Conservation (phyloP, 2,329 filamentous ascomycete species). For the Seiridium unicorne region DNA sequence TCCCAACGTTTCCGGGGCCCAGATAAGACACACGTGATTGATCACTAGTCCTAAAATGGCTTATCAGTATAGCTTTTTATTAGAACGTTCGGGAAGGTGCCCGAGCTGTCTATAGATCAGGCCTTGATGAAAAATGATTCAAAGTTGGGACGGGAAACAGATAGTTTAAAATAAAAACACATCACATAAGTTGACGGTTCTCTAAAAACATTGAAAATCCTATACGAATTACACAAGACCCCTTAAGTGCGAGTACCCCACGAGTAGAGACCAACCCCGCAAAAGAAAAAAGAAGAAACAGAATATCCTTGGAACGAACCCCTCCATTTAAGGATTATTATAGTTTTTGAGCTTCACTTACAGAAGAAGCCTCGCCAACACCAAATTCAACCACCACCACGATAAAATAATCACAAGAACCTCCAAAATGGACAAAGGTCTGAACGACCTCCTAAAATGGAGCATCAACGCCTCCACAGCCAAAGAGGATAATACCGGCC, state of each 20-base stretch:
- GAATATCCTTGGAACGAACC: not conserved
- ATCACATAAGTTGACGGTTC: too few relatives aligned
- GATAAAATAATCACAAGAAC: not conserved
- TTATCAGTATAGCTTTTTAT: slow-evolving; percentile 2
- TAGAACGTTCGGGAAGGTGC: slow-evolving; percentile 7
- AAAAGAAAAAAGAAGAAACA: not conserved
- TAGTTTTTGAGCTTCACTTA: not conserved
- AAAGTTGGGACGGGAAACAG: not conserved
- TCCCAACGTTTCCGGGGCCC: not conserved
- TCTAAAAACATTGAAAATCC: too few relatives aligned
- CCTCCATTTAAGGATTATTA: not conserved
- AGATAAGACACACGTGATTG: not conserved
- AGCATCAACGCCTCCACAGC: slow-evolving; percentile 49
- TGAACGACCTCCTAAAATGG: slow-evolving; percentile 82
- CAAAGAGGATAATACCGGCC: slow-evolving; percentile 20
- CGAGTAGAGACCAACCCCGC: not conserved
- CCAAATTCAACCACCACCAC: not conserved
- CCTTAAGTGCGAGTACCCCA: not conserved
- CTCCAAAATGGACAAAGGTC: slow-evolving; percentile 44
- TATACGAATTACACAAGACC: not conserved
- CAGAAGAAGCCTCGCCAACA: slow-evolving; percentile 1
- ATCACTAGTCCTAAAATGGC: not conserved
- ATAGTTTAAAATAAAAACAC: not conserved
- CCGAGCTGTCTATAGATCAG: not conserved
- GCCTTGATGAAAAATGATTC: not conserved